Conservation (phyloP, 495 filamentous ascomycete genomes). For the Aspergillus saccharolyticus region DNA sequence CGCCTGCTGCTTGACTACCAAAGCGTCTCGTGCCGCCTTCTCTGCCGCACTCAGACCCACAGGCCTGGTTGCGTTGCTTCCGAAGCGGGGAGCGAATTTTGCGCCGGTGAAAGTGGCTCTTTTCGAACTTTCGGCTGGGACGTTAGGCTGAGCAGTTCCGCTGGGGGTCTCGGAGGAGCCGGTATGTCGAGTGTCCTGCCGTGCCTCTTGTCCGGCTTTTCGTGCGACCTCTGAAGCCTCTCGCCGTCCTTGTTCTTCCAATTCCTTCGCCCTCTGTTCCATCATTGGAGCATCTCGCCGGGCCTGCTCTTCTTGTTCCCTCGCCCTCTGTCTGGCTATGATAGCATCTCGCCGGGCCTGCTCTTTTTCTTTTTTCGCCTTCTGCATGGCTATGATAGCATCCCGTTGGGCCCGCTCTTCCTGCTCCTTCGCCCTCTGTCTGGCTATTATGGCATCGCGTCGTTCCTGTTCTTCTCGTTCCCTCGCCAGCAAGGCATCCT, state of each 20-base stretch:
- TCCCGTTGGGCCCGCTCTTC: neutral
- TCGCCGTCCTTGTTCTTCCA: conserved; percentile 4
- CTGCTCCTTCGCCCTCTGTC: neutral
- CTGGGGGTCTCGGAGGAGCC: neutral
- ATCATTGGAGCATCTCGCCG: neutral
- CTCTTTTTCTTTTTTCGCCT: neutral
- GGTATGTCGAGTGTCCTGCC: neutral
- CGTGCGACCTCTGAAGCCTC: neutral
- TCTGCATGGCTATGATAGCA: neutral
- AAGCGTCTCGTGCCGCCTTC: conserved; percentile 8
- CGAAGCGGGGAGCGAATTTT: neutral
- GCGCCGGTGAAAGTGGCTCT: neutral
- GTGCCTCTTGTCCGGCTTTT: neutral
- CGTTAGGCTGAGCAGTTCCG: no score
- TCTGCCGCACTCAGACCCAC: conserved; percentile 1
- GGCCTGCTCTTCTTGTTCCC: neutral
- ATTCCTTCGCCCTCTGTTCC: neutral
- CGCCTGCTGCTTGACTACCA: conserved; percentile 15
- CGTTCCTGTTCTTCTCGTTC: neutral
- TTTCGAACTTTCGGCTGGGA: neutral
- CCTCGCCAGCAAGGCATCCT: neutral
- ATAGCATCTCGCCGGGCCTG: neutral
- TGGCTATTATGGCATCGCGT: neutral
- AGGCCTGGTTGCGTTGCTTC: neutral
- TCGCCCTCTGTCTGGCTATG: neutral